Conservation (phyloP, 495 filamentous ascomycete genomes). For the Aspergillus ellipticus region DNA sequence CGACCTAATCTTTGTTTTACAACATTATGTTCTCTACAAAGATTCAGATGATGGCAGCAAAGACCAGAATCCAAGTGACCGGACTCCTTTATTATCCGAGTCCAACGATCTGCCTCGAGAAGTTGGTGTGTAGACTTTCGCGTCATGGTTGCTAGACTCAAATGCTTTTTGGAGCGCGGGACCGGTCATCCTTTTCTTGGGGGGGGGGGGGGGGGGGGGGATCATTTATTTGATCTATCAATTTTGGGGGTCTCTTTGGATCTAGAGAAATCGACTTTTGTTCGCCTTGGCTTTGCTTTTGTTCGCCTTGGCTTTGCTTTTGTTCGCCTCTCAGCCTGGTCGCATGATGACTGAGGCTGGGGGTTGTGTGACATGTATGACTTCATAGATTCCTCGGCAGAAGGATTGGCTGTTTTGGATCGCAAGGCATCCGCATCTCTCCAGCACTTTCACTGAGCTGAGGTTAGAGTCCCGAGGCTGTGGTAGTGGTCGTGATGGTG, state of each 20-base stretch:
- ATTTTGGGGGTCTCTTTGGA: not conserved
- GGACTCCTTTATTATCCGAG: constrained; percentile 29
- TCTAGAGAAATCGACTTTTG: not conserved
- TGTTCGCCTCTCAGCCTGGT: not conserved
- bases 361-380: not conserved
- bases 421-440: too few species aligned
- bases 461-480: too few species aligned
- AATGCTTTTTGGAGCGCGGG: constrained; percentile 1
- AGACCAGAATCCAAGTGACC: constrained; percentile 13
- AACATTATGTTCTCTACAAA: constrained; percentile 81
- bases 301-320: too few species aligned
- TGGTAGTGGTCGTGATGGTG: too few species aligned
- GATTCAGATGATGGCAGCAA: constrained; percentile 15
- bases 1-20: constrained; percentile 76
- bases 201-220: too few species aligned
- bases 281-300: too few species aligned
- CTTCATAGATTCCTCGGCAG: not conserved
- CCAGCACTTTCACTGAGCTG: too few species aligned
- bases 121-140: not conserved
- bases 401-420: not conserved
- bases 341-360: not conserved
- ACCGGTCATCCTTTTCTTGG: not conserved
- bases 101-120: constrained; percentile 10
- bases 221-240: not conserved
- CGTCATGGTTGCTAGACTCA: not conserved